These are phyloP conservation scores for Calonectria hongkongensis DNA, from an alignment of 2,329 filamentous ascomycete genomes.

Conservation along the genomic window DNA sequence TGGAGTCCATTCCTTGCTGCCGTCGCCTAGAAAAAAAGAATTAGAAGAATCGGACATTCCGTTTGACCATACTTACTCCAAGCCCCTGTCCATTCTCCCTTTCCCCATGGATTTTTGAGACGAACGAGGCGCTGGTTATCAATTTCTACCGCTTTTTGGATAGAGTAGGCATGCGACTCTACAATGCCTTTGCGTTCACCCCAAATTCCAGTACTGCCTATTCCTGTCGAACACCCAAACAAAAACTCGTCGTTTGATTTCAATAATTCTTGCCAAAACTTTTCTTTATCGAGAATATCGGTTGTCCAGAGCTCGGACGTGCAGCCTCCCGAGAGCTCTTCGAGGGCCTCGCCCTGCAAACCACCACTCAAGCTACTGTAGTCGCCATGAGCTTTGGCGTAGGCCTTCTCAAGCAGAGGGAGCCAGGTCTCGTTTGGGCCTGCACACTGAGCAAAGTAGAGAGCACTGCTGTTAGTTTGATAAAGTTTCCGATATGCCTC, in stretches of 20 bases:
- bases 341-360: conserved; percentile 76
- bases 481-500: conserved; percentile 80
- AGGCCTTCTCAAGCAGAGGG: conserved; percentile 86
- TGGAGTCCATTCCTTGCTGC: conserved; percentile 88
- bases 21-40: conserved; percentile 70
- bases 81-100: conserved; percentile 85
- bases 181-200: conserved; percentile 73
- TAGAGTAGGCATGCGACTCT: conserved; percentile 76
- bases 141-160: conserved; percentile 75
- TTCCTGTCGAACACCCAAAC: conserved; percentile 75
- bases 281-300: conserved; percentile 81
- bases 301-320: conserved; percentile 79
- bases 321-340: conserved; percentile 79
- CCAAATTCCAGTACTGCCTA: conserved; percentile 64
- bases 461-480: conserved; percentile 83
- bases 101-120: conserved; percentile 87
- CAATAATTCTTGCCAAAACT: conserved; percentile 85
- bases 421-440: conserved; percentile 88
- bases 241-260: conserved; percentile 87
- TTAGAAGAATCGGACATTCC: not conserved
- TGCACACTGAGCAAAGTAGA: conserved; percentile 86
- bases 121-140: conserved; percentile 78
- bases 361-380: conserved; percentile 85
- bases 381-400: conserved; percentile 88
- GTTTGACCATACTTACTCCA: conserved; percentile 72